Percentiles rank a stretch among this genome's conserved stretches.
Evolutionary conservation across 1,139 yeast genomes (phyloP).

Genomic region (Taphrina wiesneri): DNA sequence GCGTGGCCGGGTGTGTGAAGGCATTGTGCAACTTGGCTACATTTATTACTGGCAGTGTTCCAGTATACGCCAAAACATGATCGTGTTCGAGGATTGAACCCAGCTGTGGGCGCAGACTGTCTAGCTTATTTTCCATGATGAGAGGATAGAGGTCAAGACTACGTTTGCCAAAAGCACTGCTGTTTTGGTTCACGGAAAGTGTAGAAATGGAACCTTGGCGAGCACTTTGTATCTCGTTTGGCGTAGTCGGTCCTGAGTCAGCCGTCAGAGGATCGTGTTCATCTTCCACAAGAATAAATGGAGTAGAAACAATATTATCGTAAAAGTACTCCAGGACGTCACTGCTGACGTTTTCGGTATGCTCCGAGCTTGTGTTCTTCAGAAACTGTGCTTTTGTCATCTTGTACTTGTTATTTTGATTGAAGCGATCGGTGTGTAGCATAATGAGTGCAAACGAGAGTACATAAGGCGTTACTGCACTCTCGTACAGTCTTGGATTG

Average conservation of each 20-base stretch:
- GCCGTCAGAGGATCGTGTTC: conserved; percentile 40
- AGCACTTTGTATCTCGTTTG: conserved; percentile 7
- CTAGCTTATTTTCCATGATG: conserved; percentile 47
- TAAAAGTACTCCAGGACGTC: conserved; percentile 56
- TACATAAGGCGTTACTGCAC: conserved; percentile 57
- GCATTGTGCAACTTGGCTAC: conserved; percentile 43
- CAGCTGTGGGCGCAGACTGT: conserved; percentile 46
- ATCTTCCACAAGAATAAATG: conserved; percentile 52
- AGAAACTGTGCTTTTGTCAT: conserved; percentile 64
- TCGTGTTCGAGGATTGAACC: conserved; percentile 41
- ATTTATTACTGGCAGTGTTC: conserved; percentile 42
- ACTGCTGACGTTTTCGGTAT: conserved; percentile 48
- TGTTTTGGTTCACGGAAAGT: conserved; percentile 9
- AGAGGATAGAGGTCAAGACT: conserved; percentile 48
- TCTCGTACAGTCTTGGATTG: conserved; percentile 48
- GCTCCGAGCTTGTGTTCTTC: conserved; percentile 47
- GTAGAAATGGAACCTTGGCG: neutral
- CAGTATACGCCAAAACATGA: conserved; percentile 44
- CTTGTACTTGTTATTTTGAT: conserved; percentile 61
- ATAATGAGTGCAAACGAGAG: conserved; percentile 62
- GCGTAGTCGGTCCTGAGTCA: conserved; percentile 10
- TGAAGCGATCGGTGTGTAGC: conserved; percentile 69
- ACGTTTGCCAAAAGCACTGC: conserved; percentile 39
- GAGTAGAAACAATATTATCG: conserved; percentile 62
- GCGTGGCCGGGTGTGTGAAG: conserved; percentile 45